These are phyloP conservation scores for Colletotrichum limetticola DNA, from an alignment of 2,329 filamentous ascomycete species.

Conservation along the genomic window DNA sequence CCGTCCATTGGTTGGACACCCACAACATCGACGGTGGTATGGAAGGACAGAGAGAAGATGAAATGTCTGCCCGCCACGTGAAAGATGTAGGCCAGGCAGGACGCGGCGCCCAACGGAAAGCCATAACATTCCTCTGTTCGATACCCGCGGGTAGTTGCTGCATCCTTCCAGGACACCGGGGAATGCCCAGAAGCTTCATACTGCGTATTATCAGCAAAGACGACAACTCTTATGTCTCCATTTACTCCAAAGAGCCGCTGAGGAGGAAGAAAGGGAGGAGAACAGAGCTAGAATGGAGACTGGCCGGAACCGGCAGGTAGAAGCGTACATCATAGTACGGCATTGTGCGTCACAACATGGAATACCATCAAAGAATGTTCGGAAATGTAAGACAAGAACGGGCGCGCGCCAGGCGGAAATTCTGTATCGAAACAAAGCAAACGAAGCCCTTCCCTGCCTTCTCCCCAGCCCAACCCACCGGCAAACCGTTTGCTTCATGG, in stretches of 20 bases:
- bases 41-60: neutral
- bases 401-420: no score
- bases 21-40: no score
- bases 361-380: no score
- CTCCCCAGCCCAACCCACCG: neutral
- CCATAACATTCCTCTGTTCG: neutral
- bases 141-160: neutral
- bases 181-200: neutral
- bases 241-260: no score
- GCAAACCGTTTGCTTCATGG: neutral
- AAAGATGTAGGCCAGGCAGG: neutral
- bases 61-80: conserved; percentile 3
- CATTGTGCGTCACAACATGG: no score
- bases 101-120: neutral
- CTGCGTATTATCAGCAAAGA: neutral
- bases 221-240: neutral
- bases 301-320: no score
- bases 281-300: no score
- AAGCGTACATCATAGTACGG: no score
- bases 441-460: neutral
- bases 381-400: no score
- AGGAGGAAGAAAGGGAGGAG: no score
- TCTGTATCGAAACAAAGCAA: neutral
- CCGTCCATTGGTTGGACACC: neutral
- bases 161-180: neutral